Evolutionary conservation across 352 stramenopile genomes (phyloP), one percentile per base, ranked within the genome.

Genomic region (Globisporangium acanthophoron): DNA sequence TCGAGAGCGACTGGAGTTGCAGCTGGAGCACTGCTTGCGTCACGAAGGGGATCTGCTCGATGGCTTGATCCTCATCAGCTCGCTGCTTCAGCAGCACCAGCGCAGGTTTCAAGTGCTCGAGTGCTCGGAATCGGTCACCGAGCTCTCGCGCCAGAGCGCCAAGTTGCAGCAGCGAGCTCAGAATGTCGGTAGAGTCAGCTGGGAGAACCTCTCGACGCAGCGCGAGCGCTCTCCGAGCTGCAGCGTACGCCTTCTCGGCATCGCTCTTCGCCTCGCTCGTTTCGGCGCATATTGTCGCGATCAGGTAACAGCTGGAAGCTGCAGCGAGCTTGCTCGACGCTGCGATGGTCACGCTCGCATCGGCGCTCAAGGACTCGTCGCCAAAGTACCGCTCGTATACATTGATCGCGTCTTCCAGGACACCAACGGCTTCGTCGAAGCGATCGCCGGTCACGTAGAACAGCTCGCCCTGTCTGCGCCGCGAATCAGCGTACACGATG

Each of bases 341-440:
- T 12, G 56, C 33, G 2, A 59, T 31, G 8, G n/a, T 29, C n/a
- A 21, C 0, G 3, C 15, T 40, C 35, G 78, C 50, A 0, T 51
- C 27, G 2, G 37, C 56, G 11, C 8, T 52, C 43, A 66, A 50
- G 16, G 57, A 62, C 13, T 56, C 56, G 54, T 66, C 54, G 11
- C 60, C 40, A 39, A 86, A 71, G 43, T 78, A 61, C 8, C 58
- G 66, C 39, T 88, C 77, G 55, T 89, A 89, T 2, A 88, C 61
- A 13, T 58, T 61, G 20, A 85, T 61, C 0, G 75, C 69, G 16
- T 91, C 81, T 61, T 89, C 75, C 13, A 87, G 52, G 0, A 91
- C 58, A 1, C 68, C 70, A 8, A 73, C 59, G 8, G 73, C 69
- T 43, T 80, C 66, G 11, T 83, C 71, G 15, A 24, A 3, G n/a